Percentiles rank a stretch among this genome's conserved stretches.
Conservation (phyloP, 1,284 basidiomycete genomes). For the Hortiboletus rubellus region DNA sequence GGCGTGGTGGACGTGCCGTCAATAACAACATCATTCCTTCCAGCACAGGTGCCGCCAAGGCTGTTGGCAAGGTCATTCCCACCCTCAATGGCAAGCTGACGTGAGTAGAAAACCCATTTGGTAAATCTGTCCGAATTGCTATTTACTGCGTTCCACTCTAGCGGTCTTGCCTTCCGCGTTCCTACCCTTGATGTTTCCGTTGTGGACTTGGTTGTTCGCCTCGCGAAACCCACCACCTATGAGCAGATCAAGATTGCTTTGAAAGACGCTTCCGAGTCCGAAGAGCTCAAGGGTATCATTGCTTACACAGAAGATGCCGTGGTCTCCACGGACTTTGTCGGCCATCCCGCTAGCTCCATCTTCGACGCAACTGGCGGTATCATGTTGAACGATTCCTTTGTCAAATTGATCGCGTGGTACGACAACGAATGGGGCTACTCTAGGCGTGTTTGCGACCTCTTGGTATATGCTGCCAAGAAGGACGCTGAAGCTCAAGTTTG, state of each 20-base stretch:
- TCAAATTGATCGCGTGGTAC: slow-evolving; percentile 96
- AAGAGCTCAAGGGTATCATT: slow-evolving; percentile 75
- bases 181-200: slow-evolving; percentile 98
- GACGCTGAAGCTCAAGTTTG: slow-evolving; percentile 45
- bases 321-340: slow-evolving; percentile 95
- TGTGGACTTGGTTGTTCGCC: slow-evolving; percentile 94
- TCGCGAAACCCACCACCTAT: slow-evolving; percentile 86
- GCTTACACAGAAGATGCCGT: slow-evolving; percentile 95
- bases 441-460: slow-evolving; percentile 88
- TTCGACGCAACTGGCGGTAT: slow-evolving; percentile 96
- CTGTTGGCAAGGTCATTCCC: slow-evolving; percentile 99
- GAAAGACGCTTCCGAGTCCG: slow-evolving; percentile 79
- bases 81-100: slow-evolving; percentile 94
- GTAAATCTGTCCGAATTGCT: neutral
- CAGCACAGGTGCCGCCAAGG: slow-evolving; percentile 99
- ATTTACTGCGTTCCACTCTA: slow-evolving; percentile 30
- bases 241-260: slow-evolving; percentile 90
- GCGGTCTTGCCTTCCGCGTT: slow-evolving; percentile 96
- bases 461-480: slow-evolving; percentile 79
- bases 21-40: slow-evolving; percentile 99
- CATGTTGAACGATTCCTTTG: slow-evolving; percentile 89
- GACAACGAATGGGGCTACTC: slow-evolving; percentile 99
- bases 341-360: slow-evolving; percentile 77
- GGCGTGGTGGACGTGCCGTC: slow-evolving; percentile 96
- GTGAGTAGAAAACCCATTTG: slow-evolving; percentile 15